Conservation (phyloP, 345 rosid species). For the Eucalyptus albens region DNA sequence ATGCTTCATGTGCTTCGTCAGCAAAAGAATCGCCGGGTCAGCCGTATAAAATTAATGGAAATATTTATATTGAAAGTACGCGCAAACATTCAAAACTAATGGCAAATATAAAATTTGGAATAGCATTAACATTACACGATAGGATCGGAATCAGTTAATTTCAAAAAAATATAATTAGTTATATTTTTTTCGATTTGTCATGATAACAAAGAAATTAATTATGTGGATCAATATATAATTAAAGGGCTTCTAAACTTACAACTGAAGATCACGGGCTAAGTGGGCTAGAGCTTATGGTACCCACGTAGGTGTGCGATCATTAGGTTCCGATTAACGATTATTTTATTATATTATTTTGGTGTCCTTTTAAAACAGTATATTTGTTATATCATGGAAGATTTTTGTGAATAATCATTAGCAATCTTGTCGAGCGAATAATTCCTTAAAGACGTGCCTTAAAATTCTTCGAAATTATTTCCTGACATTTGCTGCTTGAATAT, state of each 20-base stretch:
- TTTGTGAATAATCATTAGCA: too few relatives aligned
- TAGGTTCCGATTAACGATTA: neutral
- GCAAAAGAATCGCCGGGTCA: neutral
- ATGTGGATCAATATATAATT: too few relatives aligned
- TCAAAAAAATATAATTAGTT: too few relatives aligned
- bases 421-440: neutral
- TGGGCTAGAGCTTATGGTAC: too few relatives aligned
- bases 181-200: fast-evolving
- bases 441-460: neutral
- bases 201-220: too few relatives aligned
- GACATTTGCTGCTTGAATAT: neutral
- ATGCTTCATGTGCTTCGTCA: neutral
- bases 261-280: too few relatives aligned
- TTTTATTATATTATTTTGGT: too few relatives aligned
- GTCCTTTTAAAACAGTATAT: too few relatives aligned
- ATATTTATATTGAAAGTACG: neutral
- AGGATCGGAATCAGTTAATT: too few relatives aligned
- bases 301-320: too few relatives aligned
- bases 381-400: neutral
- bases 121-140: neutral
- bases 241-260: too few relatives aligned
- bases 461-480: too few relatives aligned
- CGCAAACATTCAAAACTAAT: neutral
- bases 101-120: neutral
- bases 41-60: neutral